Base-by-base conservation (phyloP, 179 eudicot genomes). In the Vitellaria paradoxa region DNA sequence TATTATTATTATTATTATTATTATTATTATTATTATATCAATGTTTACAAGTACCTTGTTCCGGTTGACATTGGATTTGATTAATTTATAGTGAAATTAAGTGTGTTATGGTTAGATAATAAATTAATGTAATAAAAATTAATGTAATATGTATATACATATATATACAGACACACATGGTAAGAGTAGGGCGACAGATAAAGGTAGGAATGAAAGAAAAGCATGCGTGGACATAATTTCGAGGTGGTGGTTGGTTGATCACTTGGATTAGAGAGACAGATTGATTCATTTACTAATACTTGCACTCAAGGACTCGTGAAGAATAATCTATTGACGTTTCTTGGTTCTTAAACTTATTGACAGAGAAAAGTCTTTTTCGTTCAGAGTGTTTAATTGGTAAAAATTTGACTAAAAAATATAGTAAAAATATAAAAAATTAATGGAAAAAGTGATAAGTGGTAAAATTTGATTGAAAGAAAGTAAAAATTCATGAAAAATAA, bases 261-360 rank as follows among this genome's bases (percentile, higher is more conserved):
- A 50, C 17, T 74, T 45, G n/a, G 30, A 57, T 65, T 62, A 72
- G 47, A 69, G 72, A 46, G 57, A 21, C 60, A 55, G 75, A 55
- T 63, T 4, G 6, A 2, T 71, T n/a, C n/a, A n/a, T n/a, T n/a
- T n/a, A n/a, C n/a, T 73, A 7, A 75, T 65, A 53, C 79, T 66
- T 76, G 63, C 79, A 55, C 52, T 65, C 72, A 67, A 65, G 64
- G 12, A 42, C n/a, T 53, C 15, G 64, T 40, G 30, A 76, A 66
- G 30, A 65, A 30, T 30, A 66, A 8, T 65, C 23, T 40, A 76
- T 56, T 13, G 7, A 67, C 37, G 50, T 56, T 53, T 67, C 72
- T 76, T 76, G 73, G 72, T 49, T 40, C 14, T 50, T 57, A 65
- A 62, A 13, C 59, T 74, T 23, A 59, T 45, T 64, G 70, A 76